Evolutionary conservation across 352 stramenopile genomes (phyloP).

Genomic region (Globisporangium paroecandrum): DNA sequence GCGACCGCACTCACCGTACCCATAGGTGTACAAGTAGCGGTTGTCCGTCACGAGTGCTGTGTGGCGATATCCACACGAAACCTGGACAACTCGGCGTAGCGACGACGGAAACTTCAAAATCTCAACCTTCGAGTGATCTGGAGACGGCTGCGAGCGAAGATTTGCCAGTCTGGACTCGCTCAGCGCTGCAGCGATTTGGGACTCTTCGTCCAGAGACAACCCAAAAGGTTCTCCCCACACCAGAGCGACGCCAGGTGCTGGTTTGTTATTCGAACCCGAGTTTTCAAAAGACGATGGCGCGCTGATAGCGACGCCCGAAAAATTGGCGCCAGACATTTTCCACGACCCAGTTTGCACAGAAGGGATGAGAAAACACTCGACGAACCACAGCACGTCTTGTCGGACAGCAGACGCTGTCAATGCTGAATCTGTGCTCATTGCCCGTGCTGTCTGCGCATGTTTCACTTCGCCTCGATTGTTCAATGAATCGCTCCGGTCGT

Average conservation of each 20-base stretch:
- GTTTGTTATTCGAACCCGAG: conserved; percentile 8
- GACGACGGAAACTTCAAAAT: conserved; percentile 47
- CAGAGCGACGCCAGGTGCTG: conserved; percentile 47
- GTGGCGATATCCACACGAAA: conserved; percentile 77
- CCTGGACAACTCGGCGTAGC: conserved; percentile 53
- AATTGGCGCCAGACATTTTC: conserved; percentile 28
- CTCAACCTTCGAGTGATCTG: conserved; percentile 20
- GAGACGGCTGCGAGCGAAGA: not conserved
- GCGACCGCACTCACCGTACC: conserved; percentile 75
- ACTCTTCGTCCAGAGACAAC: conserved; percentile 65
- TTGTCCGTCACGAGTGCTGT: conserved; percentile 70
- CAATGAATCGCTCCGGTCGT: conserved; percentile 11
- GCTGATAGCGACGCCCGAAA: conserved; percentile 9
- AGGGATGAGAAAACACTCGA: conserved; percentile 52
- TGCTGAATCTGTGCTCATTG: conserved; percentile 15
- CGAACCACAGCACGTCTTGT: conserved; percentile 37
- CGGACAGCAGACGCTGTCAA: conserved; percentile 11
- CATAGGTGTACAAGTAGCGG: conserved; percentile 70
- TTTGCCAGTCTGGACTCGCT: conserved; percentile 24
- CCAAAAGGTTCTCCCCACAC: conserved; percentile 56
- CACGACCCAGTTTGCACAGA: conserved; percentile 31
- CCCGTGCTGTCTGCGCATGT: conserved; percentile 13
- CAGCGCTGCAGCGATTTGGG: conserved; percentile 20
- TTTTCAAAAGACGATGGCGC: not conserved
- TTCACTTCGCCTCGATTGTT: conserved; percentile 8